These are phyloP conservation scores for Sparassis latifolia DNA, from an alignment of 1,284 basidiomycete species.

Conservation along the genomic window DNA sequence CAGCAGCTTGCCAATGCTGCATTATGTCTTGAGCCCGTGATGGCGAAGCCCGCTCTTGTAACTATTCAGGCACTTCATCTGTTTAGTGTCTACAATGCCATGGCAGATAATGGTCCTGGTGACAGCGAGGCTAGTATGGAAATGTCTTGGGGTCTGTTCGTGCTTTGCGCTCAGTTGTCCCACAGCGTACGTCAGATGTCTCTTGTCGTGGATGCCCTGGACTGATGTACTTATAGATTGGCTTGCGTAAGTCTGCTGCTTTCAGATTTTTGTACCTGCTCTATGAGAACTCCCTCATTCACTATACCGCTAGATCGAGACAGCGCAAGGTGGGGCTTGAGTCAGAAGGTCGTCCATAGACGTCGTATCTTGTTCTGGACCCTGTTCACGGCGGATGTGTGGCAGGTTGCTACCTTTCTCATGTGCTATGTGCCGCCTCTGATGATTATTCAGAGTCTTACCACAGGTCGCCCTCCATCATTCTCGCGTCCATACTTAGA, in stretches of 20 bases:
- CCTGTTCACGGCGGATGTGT: slow-evolving; percentile 30
- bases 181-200: slow-evolving; percentile 25
- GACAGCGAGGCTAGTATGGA: slow-evolving; percentile 37
- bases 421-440: slow-evolving; percentile 12
- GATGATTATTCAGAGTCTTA: slow-evolving; percentile 39
- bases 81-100: slow-evolving; percentile 47
- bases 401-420: slow-evolving; percentile 19
- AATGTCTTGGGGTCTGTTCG: slow-evolving; percentile 28
- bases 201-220: not conserved
- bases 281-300: not conserved
- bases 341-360: slow-evolving; percentile 28
- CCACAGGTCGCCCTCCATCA: slow-evolving; percentile 29
- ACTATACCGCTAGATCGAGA: slow-evolving; percentile 31
- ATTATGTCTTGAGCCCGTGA: slow-evolving; percentile 28
- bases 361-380: slow-evolving; percentile 40
- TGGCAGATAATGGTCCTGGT: slow-evolving; percentile 47
- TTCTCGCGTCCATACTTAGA: slow-evolving; percentile 26
- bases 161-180: slow-evolving; percentile 26
- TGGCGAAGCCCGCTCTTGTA: slow-evolving; percentile 29
- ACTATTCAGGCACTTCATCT: slow-evolving; percentile 48
- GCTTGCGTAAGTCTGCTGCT: slow-evolving; percentile 21
- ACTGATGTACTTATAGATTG: slow-evolving; percentile 17
- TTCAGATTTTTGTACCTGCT: not conserved
- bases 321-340: slow-evolving; percentile 33
- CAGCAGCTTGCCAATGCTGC: slow-evolving; percentile 44